Percentiles rank a stretch among this genome's conserved stretches.
Conservation (phyloP, 371 early-diverging fungal species). For the Phascolomyces articulosus region DNA sequence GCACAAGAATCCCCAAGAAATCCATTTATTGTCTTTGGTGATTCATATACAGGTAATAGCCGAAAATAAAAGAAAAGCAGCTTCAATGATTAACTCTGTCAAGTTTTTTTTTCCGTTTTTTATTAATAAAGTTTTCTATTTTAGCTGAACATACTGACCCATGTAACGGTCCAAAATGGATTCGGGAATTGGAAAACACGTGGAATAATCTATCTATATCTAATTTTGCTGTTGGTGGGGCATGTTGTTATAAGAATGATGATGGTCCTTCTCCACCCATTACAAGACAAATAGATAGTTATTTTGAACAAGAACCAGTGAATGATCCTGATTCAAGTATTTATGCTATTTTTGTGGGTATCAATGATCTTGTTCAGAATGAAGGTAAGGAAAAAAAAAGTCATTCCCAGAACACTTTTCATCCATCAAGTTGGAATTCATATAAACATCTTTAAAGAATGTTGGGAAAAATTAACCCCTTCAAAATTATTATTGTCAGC, state of each 20-base stretch:
- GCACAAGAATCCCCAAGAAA: background rate
- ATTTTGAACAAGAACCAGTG: background rate
- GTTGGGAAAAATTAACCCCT: background rate
- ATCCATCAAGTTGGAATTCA: too few relatives aligned
- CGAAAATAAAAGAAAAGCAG: too few relatives aligned
- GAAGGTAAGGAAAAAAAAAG: background rate
- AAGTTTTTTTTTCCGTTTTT: background rate
- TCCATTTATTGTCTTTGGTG: slow-evolving; percentile 13
- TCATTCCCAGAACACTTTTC: too few relatives aligned
- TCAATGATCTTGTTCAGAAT: slow-evolving; percentile 13
- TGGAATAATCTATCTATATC: slow-evolving; percentile 12
- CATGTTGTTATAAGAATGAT: slow-evolving; percentile 1
- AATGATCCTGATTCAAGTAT: slow-evolving; percentile 5
- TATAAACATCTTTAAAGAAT: too few relatives aligned
- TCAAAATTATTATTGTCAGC: background rate
- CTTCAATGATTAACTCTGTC: background rate
- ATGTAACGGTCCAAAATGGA: slow-evolving; percentile 18
- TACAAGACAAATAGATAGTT: background rate
- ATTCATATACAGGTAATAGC: slow-evolving; percentile 18
- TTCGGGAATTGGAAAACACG: slow-evolving; percentile 3
- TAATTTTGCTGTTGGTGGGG: slow-evolving; percentile 18
- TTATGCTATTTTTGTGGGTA: slow-evolving; percentile 14
- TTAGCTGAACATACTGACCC: slow-evolving; percentile 7
- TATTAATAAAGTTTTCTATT: background rate
- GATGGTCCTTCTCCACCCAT: background rate